Conservation (phyloP, 768 basidiomycete genomes). For the Glaciozyma antarctica region DNA sequence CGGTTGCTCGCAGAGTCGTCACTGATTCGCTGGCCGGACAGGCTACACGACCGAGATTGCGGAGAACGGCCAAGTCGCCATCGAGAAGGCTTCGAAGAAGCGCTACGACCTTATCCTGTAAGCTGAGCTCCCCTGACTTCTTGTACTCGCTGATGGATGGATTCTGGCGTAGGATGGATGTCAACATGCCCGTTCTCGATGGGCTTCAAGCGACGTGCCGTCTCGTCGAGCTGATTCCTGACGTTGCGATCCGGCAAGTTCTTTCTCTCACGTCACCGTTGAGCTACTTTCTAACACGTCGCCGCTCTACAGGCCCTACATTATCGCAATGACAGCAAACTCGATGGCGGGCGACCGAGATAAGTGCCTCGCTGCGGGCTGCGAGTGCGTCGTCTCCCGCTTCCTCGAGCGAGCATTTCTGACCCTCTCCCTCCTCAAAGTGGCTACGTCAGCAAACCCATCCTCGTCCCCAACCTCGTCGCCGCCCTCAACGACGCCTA, state of each 20-base stretch:
- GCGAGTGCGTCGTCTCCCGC: conserved; percentile 6
- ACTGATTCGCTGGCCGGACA: background rate
- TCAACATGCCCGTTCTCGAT: conserved; percentile 28
- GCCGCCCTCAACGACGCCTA: background rate
- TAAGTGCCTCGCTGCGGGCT: conserved; percentile 19
- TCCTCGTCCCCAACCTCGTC: conserved; percentile 16
- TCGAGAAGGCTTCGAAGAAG: conserved; percentile 23
- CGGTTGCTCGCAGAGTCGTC: background rate
- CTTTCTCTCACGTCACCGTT: background rate
- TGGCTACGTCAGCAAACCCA: conserved; percentile 20
- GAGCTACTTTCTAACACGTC: too few relatives aligned
- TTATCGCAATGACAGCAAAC: conserved; percentile 30
- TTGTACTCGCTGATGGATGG: background rate
- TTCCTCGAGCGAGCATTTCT: background rate
- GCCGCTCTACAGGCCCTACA: background rate
- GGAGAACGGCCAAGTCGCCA: conserved; percentile 14
- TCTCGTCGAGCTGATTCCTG: conserved; percentile 19
- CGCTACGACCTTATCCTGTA: conserved; percentile 28
- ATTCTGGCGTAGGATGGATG: conserved; percentile 18
- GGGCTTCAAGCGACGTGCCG: conserved; percentile 12
- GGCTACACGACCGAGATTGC: conserved; percentile 3
- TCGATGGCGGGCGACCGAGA: conserved; percentile 23
- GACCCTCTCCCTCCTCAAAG: background rate
- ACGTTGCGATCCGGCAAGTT: conserved; percentile 1
- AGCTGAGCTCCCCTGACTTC: background rate